Evolutionary conservation across 2,329 filamentous ascomycete genomes (phyloP), one percentile per base, ranked within the genome.

Genomic region (Fusarium liriodendri): DNA sequence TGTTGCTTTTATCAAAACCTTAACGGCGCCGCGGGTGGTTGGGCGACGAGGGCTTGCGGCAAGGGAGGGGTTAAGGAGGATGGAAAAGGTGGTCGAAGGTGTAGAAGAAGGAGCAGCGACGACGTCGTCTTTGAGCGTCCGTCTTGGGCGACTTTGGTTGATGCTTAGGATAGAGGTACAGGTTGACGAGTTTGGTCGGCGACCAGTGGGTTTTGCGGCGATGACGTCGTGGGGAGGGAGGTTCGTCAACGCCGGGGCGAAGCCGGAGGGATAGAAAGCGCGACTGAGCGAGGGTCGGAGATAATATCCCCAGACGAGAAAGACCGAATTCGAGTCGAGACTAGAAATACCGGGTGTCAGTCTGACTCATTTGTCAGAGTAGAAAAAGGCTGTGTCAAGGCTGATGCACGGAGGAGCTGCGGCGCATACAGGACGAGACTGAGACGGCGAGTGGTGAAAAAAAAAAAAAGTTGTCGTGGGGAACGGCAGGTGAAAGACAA

Each of bases 81-180:
- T 90, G 87, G 77, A 87, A 85, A 72, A 87, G 80, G 80, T 85
- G 80, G 80, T 89, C 84, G 79, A 87, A 81, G 77, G 83, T 79
- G 84, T 86, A 86, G 81, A 88, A 84, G 79, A 86, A 80, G 81
- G 87, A 82, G 79, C 79, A 82, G 78, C 80, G 81, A 80, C 82
- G 82, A 77, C 79, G 83, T 83, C 81, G 80, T 82, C 84, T 84
- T 84, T 82, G 83, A 76, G 82, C 81, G 83, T 87, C 87, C 87
- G 87, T 88, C 81, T 85, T 87, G 82, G 80, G 80, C 78, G 81
- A 80, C 81, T 81, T 78, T 74, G 79, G 77, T 78, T 75, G 79
- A 76, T 71, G 68, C 68, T 66, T 73, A 68, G 70, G 73, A 69
- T 72, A 74, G 75, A 77, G 73, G 76, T 60, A 72, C 42, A 61